These are phyloP conservation scores for Plasmodium gonderi DNA, from an alignment of 169 alveolate species.

Conservation along the genomic window DNA sequence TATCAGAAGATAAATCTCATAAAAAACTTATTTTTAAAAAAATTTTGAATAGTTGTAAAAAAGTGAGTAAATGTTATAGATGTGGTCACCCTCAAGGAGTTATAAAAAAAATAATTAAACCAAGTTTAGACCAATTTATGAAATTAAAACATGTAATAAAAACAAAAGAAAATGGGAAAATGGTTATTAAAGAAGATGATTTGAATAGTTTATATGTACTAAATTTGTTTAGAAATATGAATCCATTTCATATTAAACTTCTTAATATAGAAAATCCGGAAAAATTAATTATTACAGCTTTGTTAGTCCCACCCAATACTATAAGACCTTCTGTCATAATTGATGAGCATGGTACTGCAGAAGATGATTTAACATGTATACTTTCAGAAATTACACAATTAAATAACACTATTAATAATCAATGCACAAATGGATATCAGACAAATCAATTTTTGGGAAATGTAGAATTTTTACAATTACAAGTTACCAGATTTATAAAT, in stretches of 20 bases:
- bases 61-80: constrained; percentile 85
- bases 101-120: constrained; percentile 86
- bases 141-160: constrained; percentile 87
- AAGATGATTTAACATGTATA: constrained; percentile 96
- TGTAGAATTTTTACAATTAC: constrained; percentile 91
- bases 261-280: constrained; percentile 94
- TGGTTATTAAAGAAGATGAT: constrained; percentile 89
- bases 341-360: constrained; percentile 92
- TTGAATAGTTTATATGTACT: constrained; percentile 92
- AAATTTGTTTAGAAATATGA: constrained; percentile 91
- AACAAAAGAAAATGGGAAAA: constrained; percentile 83
- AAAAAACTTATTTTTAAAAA: constrained; percentile 85
- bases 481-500: constrained; percentile 92
- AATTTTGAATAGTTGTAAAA: constrained; percentile 88
- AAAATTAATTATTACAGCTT: constrained; percentile 91
- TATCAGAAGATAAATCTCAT: constrained; percentile 83
- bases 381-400: constrained; percentile 92
- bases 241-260: constrained; percentile 92
- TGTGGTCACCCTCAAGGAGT: constrained; percentile 90
- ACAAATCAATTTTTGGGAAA: constrained; percentile 90
- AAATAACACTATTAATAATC: constrained; percentile 87
- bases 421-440: constrained; percentile 88
- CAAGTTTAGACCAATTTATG: constrained; percentile 91
- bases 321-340: constrained; percentile 97
- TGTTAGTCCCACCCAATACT: constrained; percentile 97